phyloP scores from a whole-genome alignment of 164 flowering plant species.

The Platanus orientalis region DNA sequence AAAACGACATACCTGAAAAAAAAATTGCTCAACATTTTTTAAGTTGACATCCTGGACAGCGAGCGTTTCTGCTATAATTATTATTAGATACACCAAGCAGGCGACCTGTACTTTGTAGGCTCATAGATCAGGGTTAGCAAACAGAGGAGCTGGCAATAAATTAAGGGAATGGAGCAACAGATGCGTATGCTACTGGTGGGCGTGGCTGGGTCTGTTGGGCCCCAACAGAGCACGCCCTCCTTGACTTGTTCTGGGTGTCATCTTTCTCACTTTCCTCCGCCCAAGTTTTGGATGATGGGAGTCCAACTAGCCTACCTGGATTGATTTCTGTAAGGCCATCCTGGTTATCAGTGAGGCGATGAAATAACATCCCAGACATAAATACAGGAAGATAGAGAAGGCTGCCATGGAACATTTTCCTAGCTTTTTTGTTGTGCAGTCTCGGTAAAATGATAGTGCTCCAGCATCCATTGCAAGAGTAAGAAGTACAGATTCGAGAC shows the following conservation, averaged over 20 bases:
- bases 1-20: background rate
- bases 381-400: slow-evolving; percentile 87
- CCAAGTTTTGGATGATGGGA: slow-evolving; percentile 12
- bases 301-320: slow-evolving; percentile 9
- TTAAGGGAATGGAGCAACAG: slow-evolving; percentile 90
- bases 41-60: no score
- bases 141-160: slow-evolving; percentile 72
- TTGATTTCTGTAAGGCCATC: slow-evolving; percentile 18
- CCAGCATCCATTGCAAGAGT: slow-evolving; percentile 63
- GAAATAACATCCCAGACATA: slow-evolving; percentile 82
- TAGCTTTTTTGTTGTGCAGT: slow-evolving; percentile 61
- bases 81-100: background rate
- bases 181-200: slow-evolving; percentile 82
- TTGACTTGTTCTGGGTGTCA: slow-evolving; percentile 7
- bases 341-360: slow-evolving; percentile 48
- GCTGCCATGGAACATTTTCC: slow-evolving; percentile 91
- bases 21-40: no score
- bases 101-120: background rate
- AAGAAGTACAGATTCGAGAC: slow-evolving; percentile 63
- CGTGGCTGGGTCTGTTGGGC: slow-evolving; percentile 33
- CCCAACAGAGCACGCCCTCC: background rate
- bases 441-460: slow-evolving; percentile 59
- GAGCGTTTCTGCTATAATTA: background rate
- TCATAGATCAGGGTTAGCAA: slow-evolving; percentile 23
- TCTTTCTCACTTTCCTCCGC: slow-evolving; percentile 14